Base-by-base conservation (phyloP, 164 flowering plant species). In the Magnolia sinica region DNA sequence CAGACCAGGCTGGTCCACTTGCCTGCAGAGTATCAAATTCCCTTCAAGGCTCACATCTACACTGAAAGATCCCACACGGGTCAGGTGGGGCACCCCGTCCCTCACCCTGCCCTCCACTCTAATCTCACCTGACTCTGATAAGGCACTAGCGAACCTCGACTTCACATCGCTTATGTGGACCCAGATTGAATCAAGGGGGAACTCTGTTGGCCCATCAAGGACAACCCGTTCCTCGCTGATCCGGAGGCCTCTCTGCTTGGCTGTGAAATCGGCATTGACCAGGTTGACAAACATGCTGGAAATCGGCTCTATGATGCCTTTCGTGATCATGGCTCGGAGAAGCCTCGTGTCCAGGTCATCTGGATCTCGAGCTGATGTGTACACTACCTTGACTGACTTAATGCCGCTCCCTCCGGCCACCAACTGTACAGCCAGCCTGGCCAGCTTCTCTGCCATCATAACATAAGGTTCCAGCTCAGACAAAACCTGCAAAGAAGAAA, bases 31-130 rank as follows among this genome's bases (percentile, higher is more conserved):
- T 63, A 92, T 87, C 20, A 92, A 70, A 78, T 86, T 89, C 23
- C 94, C 92, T 78, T 92, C 97, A 24, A 92, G 80, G 78, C 92
- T 91, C 75, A 90, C 97, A 71, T 90, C 91, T 69, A 92, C 94
- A 8, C 80, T 74, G 59, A 90, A 92, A 16, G 94, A 83, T 18
- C 97, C 95, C 7, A 92, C 90, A 23, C 80, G 64, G 0, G 89
- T 90, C 77, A 92, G 79, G 77, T 85, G 92, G 0, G 94, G 92
- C 20, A 83, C 59, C 50, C 90, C 92, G 14, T 86, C 84, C 67
- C 87, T 92, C 71, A 91, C 90, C 77, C 69, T 86, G 65, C 97
- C 97, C 72, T 86, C 91, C 0, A 91, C 81, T 27, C 70, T 85
- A 8, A 92, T 86, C 73, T 91, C 91, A 2, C 83, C 86, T 18